A percentile compares a stretch with the other conserved stretches of the same genome.
These are phyloP conservation scores for Gaertneriomyces sp. DNA, from an alignment of 192 early-diverging fungal genomes.

Conservation along the genomic window DNA sequence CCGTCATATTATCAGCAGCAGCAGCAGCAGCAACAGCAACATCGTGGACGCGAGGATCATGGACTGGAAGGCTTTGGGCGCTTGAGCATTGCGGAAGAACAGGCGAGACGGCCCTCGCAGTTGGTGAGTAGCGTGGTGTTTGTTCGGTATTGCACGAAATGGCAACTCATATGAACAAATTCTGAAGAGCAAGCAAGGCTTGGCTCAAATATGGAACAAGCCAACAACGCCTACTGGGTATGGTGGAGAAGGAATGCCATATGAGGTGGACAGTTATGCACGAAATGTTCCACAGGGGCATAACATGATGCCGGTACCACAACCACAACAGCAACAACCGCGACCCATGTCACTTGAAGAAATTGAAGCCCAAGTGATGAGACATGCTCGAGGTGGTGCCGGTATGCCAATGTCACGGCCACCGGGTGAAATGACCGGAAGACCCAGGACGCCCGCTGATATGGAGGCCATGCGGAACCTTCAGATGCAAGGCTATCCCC, in stretches of 20 bases:
- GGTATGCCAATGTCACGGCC: background rate
- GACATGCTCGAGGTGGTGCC: constrained; percentile 12
- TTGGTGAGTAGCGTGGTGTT: constrained; percentile 5
- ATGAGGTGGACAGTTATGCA: background rate
- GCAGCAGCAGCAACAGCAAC: background rate
- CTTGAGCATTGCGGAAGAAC: background rate
- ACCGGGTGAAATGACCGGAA: background rate
- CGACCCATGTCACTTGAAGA: constrained; percentile 40
- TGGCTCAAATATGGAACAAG: constrained; percentile 27
- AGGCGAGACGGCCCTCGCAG: constrained; percentile 18
- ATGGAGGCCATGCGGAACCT: constrained; percentile 20
- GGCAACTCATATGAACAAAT: background rate
- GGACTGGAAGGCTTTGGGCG: too few relatives aligned
- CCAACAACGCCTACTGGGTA: constrained; percentile 9
- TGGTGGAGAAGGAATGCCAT: constrained; percentile 8
- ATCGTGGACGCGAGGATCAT: too few relatives aligned
- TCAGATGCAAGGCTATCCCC: constrained; percentile 9
- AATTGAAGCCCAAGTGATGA: constrained; percentile 30
- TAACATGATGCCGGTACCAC: background rate
- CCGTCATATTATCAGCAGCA: background rate
- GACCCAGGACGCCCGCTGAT: constrained; percentile 2
- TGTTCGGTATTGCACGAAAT: background rate
- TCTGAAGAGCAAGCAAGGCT: constrained; percentile 14
- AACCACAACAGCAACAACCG: constrained; percentile 8
- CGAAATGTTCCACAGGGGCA: background rate